A percentile compares a stretch with the other conserved stretches of the same genome.
These are phyloP conservation scores for Rhinocladiella similis DNA, from an alignment of 2,329 filamentous ascomycete genomes.

Conservation along the genomic window DNA sequence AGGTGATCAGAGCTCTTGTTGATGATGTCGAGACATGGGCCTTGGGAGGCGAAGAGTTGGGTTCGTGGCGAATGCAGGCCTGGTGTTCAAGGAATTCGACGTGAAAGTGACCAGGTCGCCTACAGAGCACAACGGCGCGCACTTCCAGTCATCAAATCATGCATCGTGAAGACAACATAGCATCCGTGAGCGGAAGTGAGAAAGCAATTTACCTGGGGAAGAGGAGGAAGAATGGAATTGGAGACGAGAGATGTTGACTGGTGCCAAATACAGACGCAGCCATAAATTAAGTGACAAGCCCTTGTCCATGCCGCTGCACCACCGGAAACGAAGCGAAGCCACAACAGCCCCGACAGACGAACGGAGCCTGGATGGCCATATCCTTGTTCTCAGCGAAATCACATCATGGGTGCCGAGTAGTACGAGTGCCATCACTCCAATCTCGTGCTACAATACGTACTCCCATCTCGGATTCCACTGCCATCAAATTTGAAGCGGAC, in stretches of 20 bases:
- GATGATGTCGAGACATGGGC: not conserved
- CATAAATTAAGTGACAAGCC: not conserved
- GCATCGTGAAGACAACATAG: not conserved
- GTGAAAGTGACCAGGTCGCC: too few relatives aligned
- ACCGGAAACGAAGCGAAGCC: conserved; percentile 1
- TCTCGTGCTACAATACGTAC: too few relatives aligned
- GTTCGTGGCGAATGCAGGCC: not conserved
- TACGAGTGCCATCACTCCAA: too few relatives aligned
- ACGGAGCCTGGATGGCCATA: not conserved
- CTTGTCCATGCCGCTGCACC: not conserved
- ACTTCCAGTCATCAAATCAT: not conserved
- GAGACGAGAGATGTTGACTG: conserved; percentile 4
- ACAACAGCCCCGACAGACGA: not conserved
- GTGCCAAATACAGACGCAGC: conserved; percentile 1
- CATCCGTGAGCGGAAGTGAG: not conserved
- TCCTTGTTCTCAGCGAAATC: too few relatives aligned
- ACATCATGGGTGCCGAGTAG: too few relatives aligned
- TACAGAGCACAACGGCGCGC: too few relatives aligned
- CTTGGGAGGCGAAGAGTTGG: not conserved
- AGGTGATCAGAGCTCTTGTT: not conserved
- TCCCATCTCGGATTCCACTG: too few relatives aligned
- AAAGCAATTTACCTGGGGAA: too few relatives aligned
- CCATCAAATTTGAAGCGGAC: too few relatives aligned
- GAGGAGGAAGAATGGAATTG: not conserved
- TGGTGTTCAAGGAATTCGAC: too few relatives aligned